Percentiles rank a stretch among this genome's conserved stretches.
These are phyloP conservation scores for Plasmodium billcollinsi DNA, from an alignment of 169 alveolate genomes.

Conservation along the genomic window DNA sequence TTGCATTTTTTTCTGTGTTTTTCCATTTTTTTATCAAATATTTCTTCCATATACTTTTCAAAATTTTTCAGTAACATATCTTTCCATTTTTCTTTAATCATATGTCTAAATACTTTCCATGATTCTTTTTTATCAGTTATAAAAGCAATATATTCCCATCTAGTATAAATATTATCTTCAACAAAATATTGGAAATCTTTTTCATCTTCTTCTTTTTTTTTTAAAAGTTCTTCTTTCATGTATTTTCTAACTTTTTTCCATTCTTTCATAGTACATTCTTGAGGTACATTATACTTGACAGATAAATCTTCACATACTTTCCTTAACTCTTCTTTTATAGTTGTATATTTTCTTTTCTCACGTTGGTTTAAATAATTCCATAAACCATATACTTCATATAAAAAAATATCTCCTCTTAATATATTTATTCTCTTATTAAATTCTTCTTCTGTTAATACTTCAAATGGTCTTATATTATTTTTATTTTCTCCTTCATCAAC, in stretches of 20 bases:
- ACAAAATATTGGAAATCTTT: constrained; percentile 16
- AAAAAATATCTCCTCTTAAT: constrained; percentile 5
- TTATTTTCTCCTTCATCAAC: neutral
- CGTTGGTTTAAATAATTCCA: constrained; percentile 25
- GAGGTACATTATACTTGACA: constrained; percentile 3
- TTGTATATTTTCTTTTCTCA: constrained; percentile 18
- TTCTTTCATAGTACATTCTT: constrained; percentile 14
- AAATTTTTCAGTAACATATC: neutral
- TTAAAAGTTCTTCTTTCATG: constrained; percentile 5
- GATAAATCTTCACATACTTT: constrained; percentile 18
- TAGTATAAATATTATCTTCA: neutral
- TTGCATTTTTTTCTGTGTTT: neutral
- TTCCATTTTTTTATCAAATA: constrained; percentile 23
- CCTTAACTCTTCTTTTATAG: constrained; percentile 31
- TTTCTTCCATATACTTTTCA: constrained; percentile 16
- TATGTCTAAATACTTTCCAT: constrained; percentile 5
- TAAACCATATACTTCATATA: constrained; percentile 1
- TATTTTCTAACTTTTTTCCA: constrained; percentile 16
- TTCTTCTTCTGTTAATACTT: constrained; percentile 29
- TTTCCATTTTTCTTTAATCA: constrained; percentile 4
- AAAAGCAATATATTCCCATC: constrained; percentile 38
- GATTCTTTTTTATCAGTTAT: constrained; percentile 20
- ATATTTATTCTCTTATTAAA: constrained; percentile 6
- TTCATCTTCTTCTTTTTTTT: constrained; percentile 22
- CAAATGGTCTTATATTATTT: neutral